phyloP scores from a whole-genome alignment of 305 asterid species.

The Plantago lanceolata region DNA sequence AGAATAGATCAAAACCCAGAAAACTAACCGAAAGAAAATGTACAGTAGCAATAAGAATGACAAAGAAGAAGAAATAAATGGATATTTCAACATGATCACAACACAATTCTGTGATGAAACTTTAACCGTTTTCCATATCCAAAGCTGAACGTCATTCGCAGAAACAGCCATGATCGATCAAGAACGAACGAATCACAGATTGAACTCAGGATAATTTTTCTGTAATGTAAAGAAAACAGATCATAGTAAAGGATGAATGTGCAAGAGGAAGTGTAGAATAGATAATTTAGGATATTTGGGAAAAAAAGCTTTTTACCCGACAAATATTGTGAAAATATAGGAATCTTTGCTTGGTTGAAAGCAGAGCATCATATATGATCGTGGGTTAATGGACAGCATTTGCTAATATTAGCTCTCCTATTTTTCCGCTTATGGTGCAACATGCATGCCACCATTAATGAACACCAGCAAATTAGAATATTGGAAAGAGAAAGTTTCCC shows the following conservation, averaged over 20 bases:
- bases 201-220: not conserved
- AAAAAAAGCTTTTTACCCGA: conserved; percentile 20
- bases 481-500: too few species aligned
- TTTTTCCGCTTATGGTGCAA: conserved; percentile 29
- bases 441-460: conserved; percentile 3
- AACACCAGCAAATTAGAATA: too few species aligned
- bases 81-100: conserved; percentile 31
- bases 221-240: not conserved
- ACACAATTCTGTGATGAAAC: conserved; percentile 30
- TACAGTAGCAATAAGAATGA: conserved; percentile 38
- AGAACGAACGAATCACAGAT: not conserved
- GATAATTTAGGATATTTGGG: not conserved
- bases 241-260: not conserved
- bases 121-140: conserved; percentile 31
- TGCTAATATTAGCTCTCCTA: conserved; percentile 15
- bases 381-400: conserved; percentile 31
- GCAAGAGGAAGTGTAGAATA: not conserved
- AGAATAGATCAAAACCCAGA: conserved; percentile 53
- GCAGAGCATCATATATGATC: conserved; percentile 25
- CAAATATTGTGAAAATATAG: conserved; percentile 35
- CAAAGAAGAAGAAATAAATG: conserved; percentile 36
- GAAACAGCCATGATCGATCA: conserved; percentile 40
- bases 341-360: conserved; percentile 35
- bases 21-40: conserved; percentile 40
- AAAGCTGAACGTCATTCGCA: conserved; percentile 42